Percentiles rank a stretch among this genome's conserved stretches.
phyloP scores from a whole-genome alignment of 139 green algal genomes.

The Volvox africanus region DNA sequence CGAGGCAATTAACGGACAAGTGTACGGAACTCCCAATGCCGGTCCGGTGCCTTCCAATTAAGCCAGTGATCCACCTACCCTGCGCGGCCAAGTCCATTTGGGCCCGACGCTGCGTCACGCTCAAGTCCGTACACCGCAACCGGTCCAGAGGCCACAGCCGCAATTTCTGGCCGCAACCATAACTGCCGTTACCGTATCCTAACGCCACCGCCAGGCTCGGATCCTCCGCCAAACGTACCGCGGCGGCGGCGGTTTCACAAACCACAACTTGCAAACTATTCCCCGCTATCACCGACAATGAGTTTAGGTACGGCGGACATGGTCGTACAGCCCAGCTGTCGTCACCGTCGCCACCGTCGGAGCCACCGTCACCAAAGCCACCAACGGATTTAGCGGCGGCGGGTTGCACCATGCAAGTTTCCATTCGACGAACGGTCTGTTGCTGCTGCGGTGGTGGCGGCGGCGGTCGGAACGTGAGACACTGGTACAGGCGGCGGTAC shows the following conservation, averaged over 20 bases:
- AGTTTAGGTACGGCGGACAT: constrained; percentile 24
- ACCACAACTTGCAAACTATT: constrained; percentile 42
- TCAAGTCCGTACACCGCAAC: constrained; percentile 27
- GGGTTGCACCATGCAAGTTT: background rate
- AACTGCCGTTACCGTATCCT: background rate
- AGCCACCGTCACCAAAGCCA: background rate
- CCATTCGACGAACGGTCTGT: background rate
- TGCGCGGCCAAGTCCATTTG: constrained; percentile 35
- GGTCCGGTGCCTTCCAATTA: background rate
- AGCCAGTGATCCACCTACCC: background rate
- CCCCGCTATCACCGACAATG: constrained; percentile 52
- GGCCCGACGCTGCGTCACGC: constrained; percentile 38
- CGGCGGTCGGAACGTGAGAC: constrained; percentile 38
- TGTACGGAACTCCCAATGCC: too few species aligned
- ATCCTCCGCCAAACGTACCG: constrained; percentile 26
- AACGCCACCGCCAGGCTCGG: background rate
- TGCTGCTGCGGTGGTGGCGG: background rate
- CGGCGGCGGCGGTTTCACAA: background rate
- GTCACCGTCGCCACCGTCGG: background rate
- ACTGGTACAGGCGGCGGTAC: constrained; percentile 44
- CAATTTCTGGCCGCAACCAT: background rate
- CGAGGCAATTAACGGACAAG: too few species aligned
- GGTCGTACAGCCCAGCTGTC: constrained; percentile 12
- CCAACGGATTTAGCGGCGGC: too few species aligned
- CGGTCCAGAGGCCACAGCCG: constrained; percentile 66